phyloP scores from a whole-genome alignment of 257 asterid genomes.

The Solanum chiquidenum region DNA sequence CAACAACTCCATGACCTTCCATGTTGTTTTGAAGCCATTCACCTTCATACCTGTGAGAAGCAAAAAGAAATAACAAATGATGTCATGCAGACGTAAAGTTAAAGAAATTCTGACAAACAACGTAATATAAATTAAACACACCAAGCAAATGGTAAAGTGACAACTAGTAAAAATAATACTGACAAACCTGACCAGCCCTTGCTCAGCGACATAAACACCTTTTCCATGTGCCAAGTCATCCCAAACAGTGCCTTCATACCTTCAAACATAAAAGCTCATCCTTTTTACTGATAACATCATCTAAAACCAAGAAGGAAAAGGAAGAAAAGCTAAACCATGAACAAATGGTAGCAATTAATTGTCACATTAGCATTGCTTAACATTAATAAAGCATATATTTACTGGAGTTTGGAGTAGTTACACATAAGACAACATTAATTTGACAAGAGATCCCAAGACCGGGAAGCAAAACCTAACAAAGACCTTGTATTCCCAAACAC shows the following conservation, averaged over 20 bases:
- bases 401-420: background rate
- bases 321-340: background rate
- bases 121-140: background rate
- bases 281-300: background rate
- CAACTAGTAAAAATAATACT: background rate
- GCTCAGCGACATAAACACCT: slow-evolving; percentile 81
- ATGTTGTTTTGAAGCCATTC: slow-evolving; percentile 93
- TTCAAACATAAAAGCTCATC: slow-evolving; percentile 7
- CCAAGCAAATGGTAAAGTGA: background rate
- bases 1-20: slow-evolving; percentile 99
- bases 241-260: slow-evolving; percentile 99
- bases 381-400: background rate
- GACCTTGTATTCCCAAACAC: background rate
- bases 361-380: background rate
- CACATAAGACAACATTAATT: background rate
- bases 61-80: background rate
- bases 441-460: background rate
- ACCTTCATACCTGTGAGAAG: slow-evolving; percentile 71
- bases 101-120: background rate
- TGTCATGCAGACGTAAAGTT: background rate
- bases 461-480: background rate
- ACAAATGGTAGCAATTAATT: background rate
- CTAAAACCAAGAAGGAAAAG: background rate
- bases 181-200: slow-evolving; percentile 85
- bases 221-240: slow-evolving; percentile 98